Base-by-base conservation (phyloP, 169 alveolate genomes). In the Amoebophrya sp. region DNA sequence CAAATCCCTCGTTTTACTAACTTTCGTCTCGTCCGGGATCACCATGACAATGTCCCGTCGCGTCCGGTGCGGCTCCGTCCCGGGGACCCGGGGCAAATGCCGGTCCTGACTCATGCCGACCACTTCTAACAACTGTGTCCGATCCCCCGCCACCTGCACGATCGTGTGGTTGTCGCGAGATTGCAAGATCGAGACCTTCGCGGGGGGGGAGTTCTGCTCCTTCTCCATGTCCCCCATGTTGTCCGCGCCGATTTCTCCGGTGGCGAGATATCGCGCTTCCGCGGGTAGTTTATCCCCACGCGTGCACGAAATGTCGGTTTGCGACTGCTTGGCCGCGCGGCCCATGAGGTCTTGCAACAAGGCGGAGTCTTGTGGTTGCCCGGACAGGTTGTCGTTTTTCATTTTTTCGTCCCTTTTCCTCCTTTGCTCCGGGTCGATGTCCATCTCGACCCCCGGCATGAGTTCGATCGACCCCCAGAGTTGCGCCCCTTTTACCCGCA, bases 11-110 rank as follows among this genome's bases (percentile, higher is more conserved):
- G 83, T 66, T 66, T 66, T 66, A 25, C 32, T 1, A 7, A 66
- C 83, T 25, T 66, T 66, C 7, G 2, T 25, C 83, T 7, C 38
- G 35, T 66, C 83, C 35, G 83, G 83, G 1, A 66, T 66, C 32
- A 66, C 35, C 83, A 66, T 66, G 35, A 66, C 35, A 1, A 66
- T 2, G 83, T 66, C 83, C 32, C 83, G 83, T 25, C 18, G 1
- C 83, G 83, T 66, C 10, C 83, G 83, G 35, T 66, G 83, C 35
- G 83, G 83, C 35, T 66, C 83, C 35, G 83, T 66, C 10, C 83
- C 83, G 83, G 83, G 83, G 83, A 66, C 83, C 38, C 83, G 83
- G 83, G 29, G 39, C 29, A 66, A 3, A 3, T 66, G 83, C 38
- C 83, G 83, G 39, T 66, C 83, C 29, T 66, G 29, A 2, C 32